A percentile compares a stretch with the other conserved stretches of the same genome.
Evolutionary conservation across 805 yeast species (phyloP).

Genomic region (Candida maltosa): DNA sequence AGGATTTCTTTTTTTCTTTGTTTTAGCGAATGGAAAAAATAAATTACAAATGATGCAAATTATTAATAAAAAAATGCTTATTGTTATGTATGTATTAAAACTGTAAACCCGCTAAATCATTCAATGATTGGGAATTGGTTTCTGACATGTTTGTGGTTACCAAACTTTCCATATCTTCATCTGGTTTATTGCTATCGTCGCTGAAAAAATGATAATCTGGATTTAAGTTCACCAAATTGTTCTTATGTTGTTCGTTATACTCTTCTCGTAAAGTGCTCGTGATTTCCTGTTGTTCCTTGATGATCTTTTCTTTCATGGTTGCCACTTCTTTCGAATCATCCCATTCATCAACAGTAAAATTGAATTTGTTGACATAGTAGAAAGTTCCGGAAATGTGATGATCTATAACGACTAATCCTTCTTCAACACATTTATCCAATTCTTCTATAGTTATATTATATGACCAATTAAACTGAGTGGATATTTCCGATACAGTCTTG

Average conservation of each 20-base stretch:
- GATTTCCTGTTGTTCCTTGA: constrained; percentile 17
- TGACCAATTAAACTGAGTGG: constrained; percentile 59
- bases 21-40: no score
- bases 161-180: constrained; percentile 1
- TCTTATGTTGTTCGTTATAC: constrained; percentile 7
- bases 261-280: constrained; percentile 10
- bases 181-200: no score
- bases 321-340: constrained; percentile 8
- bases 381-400: constrained; percentile 64
- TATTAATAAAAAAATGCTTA: no score
- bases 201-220: constrained; percentile 12
- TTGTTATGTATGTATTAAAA: constrained; percentile 4
- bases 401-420: constrained; percentile 62
- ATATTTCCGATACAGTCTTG: constrained; percentile 38
- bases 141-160: neutral
- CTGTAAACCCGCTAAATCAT: constrained; percentile 10
- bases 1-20: neutral
- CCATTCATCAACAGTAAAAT: constrained; percentile 7
- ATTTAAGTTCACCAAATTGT: constrained; percentile 12
- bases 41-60: neutral
- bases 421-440: constrained; percentile 52
- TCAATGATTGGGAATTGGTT: constrained; percentile 1
- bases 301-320: constrained; percentile 11
- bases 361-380: constrained; percentile 51
- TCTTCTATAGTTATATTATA: constrained; percentile 64